Base-by-base conservation (phyloP, 2,329 filamentous ascomycete species). In the Colletotrichum sp. region DNA sequence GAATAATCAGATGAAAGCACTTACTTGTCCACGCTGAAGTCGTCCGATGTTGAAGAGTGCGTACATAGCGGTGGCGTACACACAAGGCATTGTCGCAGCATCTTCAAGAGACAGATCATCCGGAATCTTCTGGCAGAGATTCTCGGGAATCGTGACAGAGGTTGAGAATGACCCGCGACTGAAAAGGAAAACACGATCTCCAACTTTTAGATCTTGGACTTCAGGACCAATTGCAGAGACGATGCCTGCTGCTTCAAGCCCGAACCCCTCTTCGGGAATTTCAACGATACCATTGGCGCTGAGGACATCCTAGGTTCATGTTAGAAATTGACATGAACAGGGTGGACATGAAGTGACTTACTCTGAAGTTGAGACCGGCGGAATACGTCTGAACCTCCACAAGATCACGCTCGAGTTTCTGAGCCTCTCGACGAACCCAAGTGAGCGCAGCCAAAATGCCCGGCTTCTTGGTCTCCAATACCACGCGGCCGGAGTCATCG, bases 1-100 rank as follows among this genome's bases (percentile, higher is more conserved):
- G 6, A 2, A 0, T 2, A 6, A 49, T 12, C 18, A 63, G 3
- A 36, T 0, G 1, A 6, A 8, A 18, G 16, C 74, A 12, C 72
- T 79, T 69, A 68, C 65, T 26, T 82, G 77, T n/a, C 81, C 79
- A 7, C 71, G 59, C 1, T 69, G 26, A 16, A 85, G 78, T 0
- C 57, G 36, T 1, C 79, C 78, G 10, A 79, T 39, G 8, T 77
- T 65, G 55, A 79, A 59, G 0, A 80, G 44, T 2, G 77, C 62
- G 69, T 80, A 76, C 24, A 78, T 73, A 2, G 82, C 84, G 7
- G 85, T 86, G 26, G 75, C 72, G 69, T 80, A 82, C 0, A 80
- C 79, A 7, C 82, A 70, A 3, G 84, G 82, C 39, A 85, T 78
- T 0, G 81, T 77, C 30, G 81, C 81, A 5, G 80, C 83, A 4